phyloP scores from a whole-genome alignment of 2,329 filamentous ascomycete genomes.

The Piedraia hortae region DNA sequence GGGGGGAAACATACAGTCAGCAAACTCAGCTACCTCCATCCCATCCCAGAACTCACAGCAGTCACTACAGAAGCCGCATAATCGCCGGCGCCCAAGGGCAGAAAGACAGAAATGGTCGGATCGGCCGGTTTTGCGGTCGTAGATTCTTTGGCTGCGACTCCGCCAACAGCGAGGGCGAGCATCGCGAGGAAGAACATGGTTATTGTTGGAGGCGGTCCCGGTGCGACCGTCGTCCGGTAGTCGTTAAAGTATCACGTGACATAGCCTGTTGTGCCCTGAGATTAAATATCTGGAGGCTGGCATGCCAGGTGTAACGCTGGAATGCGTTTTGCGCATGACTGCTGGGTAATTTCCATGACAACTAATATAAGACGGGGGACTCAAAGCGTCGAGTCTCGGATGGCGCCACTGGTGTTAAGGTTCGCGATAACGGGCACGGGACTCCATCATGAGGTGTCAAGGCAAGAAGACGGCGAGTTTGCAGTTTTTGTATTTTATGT shows the following conservation, averaged over 20 bases:
- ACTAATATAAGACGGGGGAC: too few relatives aligned
- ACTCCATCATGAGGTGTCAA: too few relatives aligned
- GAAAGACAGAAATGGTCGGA: conserved; percentile 3
- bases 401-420: too few relatives aligned
- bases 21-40: background rate
- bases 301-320: background rate
- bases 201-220: too few relatives aligned
- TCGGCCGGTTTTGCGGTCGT: background rate
- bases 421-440: too few relatives aligned
- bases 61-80: conserved; percentile 5
- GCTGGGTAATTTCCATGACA: too few relatives aligned
- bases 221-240: background rate
- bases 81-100: conserved; percentile 3
- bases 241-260: background rate
- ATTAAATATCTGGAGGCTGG: background rate
- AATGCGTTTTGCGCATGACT: too few relatives aligned
- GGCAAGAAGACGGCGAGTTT: too few relatives aligned
- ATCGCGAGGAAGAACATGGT: too few relatives aligned
- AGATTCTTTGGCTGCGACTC: background rate
- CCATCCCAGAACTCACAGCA: conserved; percentile 3
- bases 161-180: conserved; percentile 1
- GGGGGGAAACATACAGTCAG: background rate
- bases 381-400: too few relatives aligned
- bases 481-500: too few relatives aligned
- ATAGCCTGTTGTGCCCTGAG: background rate